phyloP scores from a whole-genome alignment of 169 alveolate genomes.

The Eimeria zaria region DNA sequence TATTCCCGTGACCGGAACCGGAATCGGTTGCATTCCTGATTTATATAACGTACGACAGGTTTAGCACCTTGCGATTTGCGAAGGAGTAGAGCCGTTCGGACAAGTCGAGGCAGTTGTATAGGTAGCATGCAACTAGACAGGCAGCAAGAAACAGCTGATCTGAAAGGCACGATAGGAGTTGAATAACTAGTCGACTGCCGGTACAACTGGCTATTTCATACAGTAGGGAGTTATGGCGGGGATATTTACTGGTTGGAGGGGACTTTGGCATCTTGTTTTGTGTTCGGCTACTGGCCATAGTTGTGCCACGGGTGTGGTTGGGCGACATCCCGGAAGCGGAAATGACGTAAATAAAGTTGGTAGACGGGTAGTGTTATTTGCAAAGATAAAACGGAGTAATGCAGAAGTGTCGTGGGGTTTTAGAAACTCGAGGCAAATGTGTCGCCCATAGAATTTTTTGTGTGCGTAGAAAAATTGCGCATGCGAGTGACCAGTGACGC shows the following conservation, averaged over 20 bases:
- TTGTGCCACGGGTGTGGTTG: background rate
- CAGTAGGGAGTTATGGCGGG: background rate
- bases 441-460: too few species aligned
- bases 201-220: background rate
- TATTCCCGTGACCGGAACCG: background rate
- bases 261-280: background rate
- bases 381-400: background rate
- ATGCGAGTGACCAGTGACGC: background rate
- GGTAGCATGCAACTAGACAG: background rate
- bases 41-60: background rate
- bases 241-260: background rate
- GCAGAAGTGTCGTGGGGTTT: background rate
- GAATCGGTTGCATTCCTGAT: background rate
- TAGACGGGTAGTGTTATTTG: background rate
- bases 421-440: background rate
- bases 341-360: background rate
- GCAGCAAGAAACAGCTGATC: background rate
- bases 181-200: background rate
- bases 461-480: background rate
- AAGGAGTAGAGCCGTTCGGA: background rate
- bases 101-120: background rate
- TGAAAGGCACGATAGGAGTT: background rate
- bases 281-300: background rate
- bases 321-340: too few species aligned
- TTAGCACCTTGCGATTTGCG: background rate